Evolutionary conservation across 371 early-diverging fungal genomes (phyloP).

Genomic region (Smittium culicis): DNA sequence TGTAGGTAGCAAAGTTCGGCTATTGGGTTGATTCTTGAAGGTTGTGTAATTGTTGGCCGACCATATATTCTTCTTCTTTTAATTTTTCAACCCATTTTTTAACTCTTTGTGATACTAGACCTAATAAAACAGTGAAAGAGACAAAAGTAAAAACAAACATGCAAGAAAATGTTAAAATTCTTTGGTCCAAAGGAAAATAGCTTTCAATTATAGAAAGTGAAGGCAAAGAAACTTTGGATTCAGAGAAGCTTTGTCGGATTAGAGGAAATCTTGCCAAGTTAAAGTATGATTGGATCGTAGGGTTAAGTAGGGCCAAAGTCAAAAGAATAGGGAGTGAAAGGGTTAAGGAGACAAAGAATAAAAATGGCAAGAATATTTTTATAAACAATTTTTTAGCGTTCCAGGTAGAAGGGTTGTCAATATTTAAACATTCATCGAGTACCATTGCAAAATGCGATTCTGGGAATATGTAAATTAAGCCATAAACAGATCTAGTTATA

Average conservation of each 20-base stretch:
- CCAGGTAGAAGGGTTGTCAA: background rate
- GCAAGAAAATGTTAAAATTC: background rate
- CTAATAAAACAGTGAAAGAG: background rate
- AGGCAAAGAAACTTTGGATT: background rate
- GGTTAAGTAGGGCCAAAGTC: background rate
- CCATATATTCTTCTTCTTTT: conserved; percentile 47
- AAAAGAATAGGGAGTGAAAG: background rate
- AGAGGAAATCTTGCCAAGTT: background rate
- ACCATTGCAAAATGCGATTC: background rate
- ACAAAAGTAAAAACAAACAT: background rate
- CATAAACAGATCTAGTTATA: background rate
- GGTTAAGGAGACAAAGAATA: background rate
- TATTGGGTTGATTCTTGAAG: conserved; percentile 11
- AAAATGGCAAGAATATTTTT: background rate
- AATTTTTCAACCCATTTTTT: conserved; percentile 36
- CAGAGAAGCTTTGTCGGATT: background rate
- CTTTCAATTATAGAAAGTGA: background rate
- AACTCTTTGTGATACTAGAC: background rate
- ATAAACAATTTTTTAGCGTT: background rate
- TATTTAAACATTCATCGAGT: background rate
- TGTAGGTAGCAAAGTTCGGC: too few species aligned
- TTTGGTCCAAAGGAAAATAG: background rate
- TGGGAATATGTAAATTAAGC: background rate
- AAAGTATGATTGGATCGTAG: background rate
- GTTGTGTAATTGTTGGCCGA: conserved; percentile 50